phyloP scores from a whole-genome alignment of 768 basidiomycete species.

The Termitomyces sp. region DNA sequence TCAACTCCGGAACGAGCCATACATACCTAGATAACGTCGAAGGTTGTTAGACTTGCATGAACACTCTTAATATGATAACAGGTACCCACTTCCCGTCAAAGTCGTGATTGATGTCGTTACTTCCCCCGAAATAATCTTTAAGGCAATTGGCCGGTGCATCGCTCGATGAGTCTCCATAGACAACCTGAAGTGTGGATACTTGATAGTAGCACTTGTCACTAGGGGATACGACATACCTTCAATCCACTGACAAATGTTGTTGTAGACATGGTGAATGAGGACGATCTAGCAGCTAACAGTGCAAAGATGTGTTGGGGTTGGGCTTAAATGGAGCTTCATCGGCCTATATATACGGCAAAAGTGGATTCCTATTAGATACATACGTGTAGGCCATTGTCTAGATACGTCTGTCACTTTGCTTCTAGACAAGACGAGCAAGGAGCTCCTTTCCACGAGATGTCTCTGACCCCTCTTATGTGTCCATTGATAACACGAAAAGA shows the following conservation, averaged over 20 bases:
- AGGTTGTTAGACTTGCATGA: neutral
- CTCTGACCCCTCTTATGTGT: no score
- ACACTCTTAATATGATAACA: neutral
- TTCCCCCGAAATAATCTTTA: neutral
- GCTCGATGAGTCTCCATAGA: neutral
- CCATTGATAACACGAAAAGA: no score
- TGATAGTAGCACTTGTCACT: neutral
- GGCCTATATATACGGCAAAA: neutral
- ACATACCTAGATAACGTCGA: neutral
- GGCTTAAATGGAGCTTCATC: neutral
- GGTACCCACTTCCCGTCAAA: neutral
- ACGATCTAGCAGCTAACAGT: neutral
- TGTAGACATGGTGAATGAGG: neutral
- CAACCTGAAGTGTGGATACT: neutral
- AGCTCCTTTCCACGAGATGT: no score
- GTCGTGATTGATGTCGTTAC: neutral
- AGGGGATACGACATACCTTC: neutral
- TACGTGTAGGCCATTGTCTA: no score
- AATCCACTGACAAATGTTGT: conserved; percentile 1
- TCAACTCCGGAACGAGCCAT: neutral
- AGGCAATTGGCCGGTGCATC: conserved; percentile 2
- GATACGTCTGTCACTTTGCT: no score
- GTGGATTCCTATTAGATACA: no score
- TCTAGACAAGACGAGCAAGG: no score
- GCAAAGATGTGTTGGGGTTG: neutral